Evolutionary conservation across 352 stramenopile species (phyloP).

Genomic region (Globisporangium orthogonon): DNA sequence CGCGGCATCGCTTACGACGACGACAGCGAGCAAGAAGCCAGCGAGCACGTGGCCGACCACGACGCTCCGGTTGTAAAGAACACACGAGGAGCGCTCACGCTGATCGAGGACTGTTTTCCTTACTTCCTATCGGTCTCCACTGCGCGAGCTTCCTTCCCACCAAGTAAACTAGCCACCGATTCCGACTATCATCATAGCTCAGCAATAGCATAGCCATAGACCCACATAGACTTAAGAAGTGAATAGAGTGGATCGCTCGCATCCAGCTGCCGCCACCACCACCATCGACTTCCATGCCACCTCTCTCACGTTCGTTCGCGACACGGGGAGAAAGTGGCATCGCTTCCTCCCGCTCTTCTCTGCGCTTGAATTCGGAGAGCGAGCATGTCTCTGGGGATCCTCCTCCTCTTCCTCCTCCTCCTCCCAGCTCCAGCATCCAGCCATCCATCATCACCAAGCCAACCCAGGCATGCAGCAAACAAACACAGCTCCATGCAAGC

Average conservation of each 20-base stretch:
- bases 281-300: neutral
- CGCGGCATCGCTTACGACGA: conserved; percentile 2
- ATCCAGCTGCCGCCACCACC: neutral
- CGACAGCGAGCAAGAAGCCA: neutral
- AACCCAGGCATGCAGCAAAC: no score
- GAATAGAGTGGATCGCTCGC: neutral
- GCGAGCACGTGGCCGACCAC: neutral
- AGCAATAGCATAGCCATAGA: neutral
- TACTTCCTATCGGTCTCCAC: neutral
- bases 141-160: neutral
- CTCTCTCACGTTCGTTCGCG: neutral
- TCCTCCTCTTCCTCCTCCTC: neutral
- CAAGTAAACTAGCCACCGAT: neutral
- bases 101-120: neutral
- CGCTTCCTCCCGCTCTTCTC: neutral
- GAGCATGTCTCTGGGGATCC: neutral
- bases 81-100: no score
- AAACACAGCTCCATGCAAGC: no score
- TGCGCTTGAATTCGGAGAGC: neutral
- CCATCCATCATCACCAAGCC: no score
- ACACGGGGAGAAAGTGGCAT: neutral
- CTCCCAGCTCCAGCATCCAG: no score
- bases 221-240: neutral
- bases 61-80: neutral
- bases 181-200: neutral